Evolutionary conservation across 179 eudicot genomes (phyloP).

Genomic region (Drosera spatulata): DNA sequence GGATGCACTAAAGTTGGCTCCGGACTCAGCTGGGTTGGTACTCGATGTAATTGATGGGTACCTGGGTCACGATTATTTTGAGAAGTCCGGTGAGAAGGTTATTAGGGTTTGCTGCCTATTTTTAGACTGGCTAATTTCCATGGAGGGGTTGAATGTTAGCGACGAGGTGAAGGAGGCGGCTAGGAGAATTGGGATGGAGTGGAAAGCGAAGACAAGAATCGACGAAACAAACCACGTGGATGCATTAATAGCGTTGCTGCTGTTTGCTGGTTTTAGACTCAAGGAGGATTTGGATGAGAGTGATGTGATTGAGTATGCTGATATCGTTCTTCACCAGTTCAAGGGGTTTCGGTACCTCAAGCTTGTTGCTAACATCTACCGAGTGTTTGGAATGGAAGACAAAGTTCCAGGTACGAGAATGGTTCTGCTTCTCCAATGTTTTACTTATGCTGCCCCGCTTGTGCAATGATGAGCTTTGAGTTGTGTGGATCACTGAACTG

Average conservation of each 20-base stretch:
- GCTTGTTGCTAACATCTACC: not conserved
- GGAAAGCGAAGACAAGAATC: not conserved
- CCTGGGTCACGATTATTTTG: not conserved
- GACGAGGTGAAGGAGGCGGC: conserved; percentile 5
- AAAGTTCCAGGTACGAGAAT: conserved; percentile 5
- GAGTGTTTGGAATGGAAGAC: conserved; percentile 5
- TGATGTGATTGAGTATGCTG: not conserved
- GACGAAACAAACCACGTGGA: not conserved
- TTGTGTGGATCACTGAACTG: too few species aligned
- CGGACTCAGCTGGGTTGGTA: conserved; percentile 3
- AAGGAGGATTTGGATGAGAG: conserved; percentile 5
- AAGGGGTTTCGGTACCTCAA: not conserved
- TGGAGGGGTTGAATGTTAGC: conserved; percentile 2
- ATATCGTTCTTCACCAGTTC: not conserved
- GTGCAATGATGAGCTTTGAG: too few species aligned
- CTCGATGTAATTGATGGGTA: conserved; percentile 2
- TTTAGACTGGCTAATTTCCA: conserved; percentile 2
- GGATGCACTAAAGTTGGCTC: not conserved
- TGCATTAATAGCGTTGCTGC: not conserved
- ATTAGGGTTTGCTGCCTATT: not conserved
- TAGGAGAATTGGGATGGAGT: conserved; percentile 1
- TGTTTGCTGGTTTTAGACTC: conserved; percentile 3
- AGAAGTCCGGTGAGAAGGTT: not conserved
- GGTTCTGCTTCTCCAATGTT: not conserved
- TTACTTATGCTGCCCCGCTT: too few species aligned